Evolutionary conservation across 108 stramenopile genomes (phyloP).

Genomic region (Parmales sp.): DNA sequence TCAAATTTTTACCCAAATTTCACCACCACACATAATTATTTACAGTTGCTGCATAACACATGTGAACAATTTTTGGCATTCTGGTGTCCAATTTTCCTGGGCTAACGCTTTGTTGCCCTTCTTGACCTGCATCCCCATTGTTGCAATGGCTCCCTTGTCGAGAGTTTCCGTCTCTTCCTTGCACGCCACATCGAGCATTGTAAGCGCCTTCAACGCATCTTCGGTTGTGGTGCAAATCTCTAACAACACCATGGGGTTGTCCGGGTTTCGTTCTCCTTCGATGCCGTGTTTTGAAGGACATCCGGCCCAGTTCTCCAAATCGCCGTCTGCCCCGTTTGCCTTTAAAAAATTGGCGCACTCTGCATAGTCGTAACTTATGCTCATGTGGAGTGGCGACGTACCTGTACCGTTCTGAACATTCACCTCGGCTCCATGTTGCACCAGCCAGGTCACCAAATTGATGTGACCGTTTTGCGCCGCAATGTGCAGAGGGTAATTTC

Average conservation of each 20-base stretch:
- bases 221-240: slow-evolving; percentile 4
- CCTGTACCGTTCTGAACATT: slow-evolving; percentile 17
- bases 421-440: slow-evolving; percentile 9
- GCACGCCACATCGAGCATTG: not conserved
- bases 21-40: too few species aligned
- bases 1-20: too few species aligned
- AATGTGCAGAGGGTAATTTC: slow-evolving; percentile 23
- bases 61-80: not conserved
- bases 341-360: not conserved
- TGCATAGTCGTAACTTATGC: not conserved
- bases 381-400: slow-evolving; percentile 18
- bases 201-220: not conserved
- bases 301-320: not conserved
- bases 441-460: slow-evolving; percentile 12
- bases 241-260: not conserved
- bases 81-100: not conserved
- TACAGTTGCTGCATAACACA: not conserved
- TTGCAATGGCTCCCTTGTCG: not conserved
- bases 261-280: not conserved
- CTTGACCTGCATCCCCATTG: slow-evolving; percentile 7
- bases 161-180: not conserved
- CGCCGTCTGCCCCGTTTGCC: not conserved
- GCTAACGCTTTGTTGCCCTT: not conserved
- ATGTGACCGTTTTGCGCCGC: slow-evolving; percentile 25
- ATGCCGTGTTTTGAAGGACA: not conserved